These are phyloP conservation scores for Cercospora zeae-maydis DNA, from an alignment of 2,329 filamentous ascomycete species.

Conservation along the genomic window DNA sequence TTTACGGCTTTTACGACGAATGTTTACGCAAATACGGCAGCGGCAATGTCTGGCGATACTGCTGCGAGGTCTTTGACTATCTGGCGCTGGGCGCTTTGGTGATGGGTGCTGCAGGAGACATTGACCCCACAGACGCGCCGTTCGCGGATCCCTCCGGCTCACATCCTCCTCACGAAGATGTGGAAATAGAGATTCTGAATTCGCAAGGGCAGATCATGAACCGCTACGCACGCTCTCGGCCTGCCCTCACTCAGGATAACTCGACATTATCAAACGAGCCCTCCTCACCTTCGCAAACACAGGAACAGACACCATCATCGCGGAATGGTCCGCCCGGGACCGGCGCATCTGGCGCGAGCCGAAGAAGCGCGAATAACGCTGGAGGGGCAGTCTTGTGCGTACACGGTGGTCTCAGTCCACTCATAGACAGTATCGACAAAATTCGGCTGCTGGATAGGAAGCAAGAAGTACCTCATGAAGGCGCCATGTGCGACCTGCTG, in stretches of 20 bases:
- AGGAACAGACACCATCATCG: constrained; percentile 33
- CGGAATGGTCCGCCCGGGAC: constrained; percentile 69
- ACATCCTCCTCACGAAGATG: constrained; percentile 58
- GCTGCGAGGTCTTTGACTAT: constrained; percentile 97
- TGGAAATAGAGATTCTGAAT: constrained; percentile 92
- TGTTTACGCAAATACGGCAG: constrained; percentile 94
- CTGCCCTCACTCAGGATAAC: constrained; percentile 17
- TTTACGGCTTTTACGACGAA: constrained; percentile 98
- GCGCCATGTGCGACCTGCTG: constrained; percentile 95
- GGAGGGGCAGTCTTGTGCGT: constrained; percentile 90
- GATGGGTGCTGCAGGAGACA: constrained; percentile 70
- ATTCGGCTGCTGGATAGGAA: constrained; percentile 93
- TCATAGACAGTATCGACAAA: constrained; percentile 92
- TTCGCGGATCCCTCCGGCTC: constrained; percentile 49
- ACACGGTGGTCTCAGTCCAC: constrained; percentile 84
- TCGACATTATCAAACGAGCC: constrained; percentile 30
- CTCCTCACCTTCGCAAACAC: constrained; percentile 41
- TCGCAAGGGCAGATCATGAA: constrained; percentile 75
- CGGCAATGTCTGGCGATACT: constrained; percentile 93
- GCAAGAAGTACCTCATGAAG: constrained; percentile 97
- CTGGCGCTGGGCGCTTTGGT: constrained; percentile 85
- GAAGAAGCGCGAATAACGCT: constrained; percentile 55
- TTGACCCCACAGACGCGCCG: constrained; percentile 59
- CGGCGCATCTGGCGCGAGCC: constrained; percentile 68
- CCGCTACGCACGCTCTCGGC: constrained; percentile 56